Percentiles rank a stretch among this genome's conserved stretches.
Evolutionary conservation across 768 basidiomycete species (phyloP).

Genomic region (Suillus cothurnatus): DNA sequence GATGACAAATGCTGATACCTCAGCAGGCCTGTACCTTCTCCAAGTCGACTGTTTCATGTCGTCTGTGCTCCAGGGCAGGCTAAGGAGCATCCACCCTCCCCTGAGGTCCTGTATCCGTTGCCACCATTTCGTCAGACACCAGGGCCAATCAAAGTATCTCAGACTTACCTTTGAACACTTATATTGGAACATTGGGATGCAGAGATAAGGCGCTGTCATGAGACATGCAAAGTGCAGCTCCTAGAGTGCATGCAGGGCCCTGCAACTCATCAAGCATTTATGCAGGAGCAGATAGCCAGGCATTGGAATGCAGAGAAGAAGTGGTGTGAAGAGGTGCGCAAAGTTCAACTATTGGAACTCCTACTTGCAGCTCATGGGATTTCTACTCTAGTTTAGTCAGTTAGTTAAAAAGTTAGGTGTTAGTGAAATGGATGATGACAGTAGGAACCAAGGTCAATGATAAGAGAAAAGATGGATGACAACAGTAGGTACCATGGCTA

Average conservation of each 20-base stretch:
- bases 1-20: neutral
- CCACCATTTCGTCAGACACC: neutral
- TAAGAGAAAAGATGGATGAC: no score
- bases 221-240: neutral
- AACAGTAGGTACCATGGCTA: no score
- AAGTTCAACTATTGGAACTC: neutral
- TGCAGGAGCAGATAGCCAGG: neutral
- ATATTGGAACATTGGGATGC: neutral
- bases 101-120: neutral
- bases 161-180: neutral
- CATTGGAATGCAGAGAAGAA: neutral
- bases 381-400: neutral
- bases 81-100: neutral
- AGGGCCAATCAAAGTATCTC: neutral
- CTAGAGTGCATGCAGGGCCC: neutral
- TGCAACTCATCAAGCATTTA: neutral
- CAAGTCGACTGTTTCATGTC: neutral
- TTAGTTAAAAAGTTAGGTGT: neutral
- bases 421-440: no score
- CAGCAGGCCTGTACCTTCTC: neutral
- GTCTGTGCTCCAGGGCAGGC: neutral
- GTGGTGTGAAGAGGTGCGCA: neutral
- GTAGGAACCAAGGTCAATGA: no score
- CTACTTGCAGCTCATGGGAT: neutral
- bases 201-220: neutral